Evolutionary conservation across 23 red algal genomes (phyloP), one percentile per base, ranked within the genome.

Genomic region (Chondrus crispus): DNA sequence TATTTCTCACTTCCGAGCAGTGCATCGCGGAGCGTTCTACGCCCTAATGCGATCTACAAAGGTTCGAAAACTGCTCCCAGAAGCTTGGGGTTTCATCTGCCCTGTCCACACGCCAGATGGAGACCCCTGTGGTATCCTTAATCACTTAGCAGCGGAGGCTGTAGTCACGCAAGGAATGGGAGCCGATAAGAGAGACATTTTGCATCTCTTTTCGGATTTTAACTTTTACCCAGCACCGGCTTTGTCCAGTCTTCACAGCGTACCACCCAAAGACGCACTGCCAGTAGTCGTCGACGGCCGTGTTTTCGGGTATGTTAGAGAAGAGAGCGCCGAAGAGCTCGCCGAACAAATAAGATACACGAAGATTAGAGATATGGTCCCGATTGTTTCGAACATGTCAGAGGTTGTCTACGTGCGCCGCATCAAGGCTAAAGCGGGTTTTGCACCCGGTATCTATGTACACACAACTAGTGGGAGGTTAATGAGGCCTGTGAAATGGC

Each of bases 21-120:
- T 99, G 62, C 97, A 99, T 62, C 94, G 97, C 41, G 97, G 97
- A 14, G 84, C 95, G 28, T 99, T 96, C 80, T 99, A 92, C 39
- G 62, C 88, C 28, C 66, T 40, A 13, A 62, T 94, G 52, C 88
- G 82, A 29, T 91, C 94, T 20, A 94, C 91, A 4, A 63, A 53
- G 16, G 94, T 96, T 3, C 90, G 97, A 5, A 94, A 94, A 68
- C 97, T 99, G 46, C 74, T 96, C 5, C 97, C 97, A 32, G 97
- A 99, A 66, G 89, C 97, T 16, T 99, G 97, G 97, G 97, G 97
- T 7, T 99, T 99, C 51, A 71, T 99, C 39, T 99, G 97, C 85
- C 97, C 97, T 19, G 94, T 99, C 3, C 97, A 99, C 85, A 99
- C 97, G 14, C 97, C 97, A 24, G 97, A 99, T 43, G 97, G 97